phyloP scores from a whole-genome alignment of 768 basidiomycete species.

The Leccinum pellstonianum region DNA sequence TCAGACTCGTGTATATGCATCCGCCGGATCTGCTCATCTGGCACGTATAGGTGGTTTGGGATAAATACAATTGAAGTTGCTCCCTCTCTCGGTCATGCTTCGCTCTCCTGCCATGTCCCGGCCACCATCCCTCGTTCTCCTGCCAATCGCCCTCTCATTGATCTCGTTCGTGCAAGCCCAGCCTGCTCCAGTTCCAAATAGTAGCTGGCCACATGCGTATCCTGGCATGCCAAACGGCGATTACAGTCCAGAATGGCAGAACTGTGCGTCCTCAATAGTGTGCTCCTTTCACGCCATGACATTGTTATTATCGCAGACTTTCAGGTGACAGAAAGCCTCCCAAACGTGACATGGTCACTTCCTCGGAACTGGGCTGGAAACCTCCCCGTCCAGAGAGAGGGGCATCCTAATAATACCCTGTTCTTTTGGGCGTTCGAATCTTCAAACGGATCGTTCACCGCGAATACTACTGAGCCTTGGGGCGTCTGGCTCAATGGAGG shows the following conservation, averaged over 20 bases:
- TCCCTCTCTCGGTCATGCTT: no score
- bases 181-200: not conserved
- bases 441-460: conserved; percentile 51
- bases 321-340: conserved; percentile 50
- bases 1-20: no score
- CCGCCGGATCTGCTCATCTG: no score
- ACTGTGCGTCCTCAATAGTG: conserved; percentile 40
- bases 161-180: conserved; percentile 2
- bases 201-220: conserved; percentile 39
- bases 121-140: not conserved
- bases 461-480: conserved; percentile 44
- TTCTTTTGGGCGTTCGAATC: conserved; percentile 37
- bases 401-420: conserved; percentile 57
- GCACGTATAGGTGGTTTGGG: no score
- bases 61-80: no score
- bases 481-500: conserved; percentile 54
- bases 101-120: not conserved
- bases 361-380: conserved; percentile 31
- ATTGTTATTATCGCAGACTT: conserved; percentile 44
- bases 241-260: conserved; percentile 53
- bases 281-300: not conserved
- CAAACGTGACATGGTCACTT: conserved; percentile 56
- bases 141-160: not conserved
- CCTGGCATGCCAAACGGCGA: conserved; percentile 36
- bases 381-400: conserved; percentile 44